Evolutionary conservation across 371 early-diverging fungal genomes (phyloP).

Genomic region (Actinomortierella wolfii): DNA sequence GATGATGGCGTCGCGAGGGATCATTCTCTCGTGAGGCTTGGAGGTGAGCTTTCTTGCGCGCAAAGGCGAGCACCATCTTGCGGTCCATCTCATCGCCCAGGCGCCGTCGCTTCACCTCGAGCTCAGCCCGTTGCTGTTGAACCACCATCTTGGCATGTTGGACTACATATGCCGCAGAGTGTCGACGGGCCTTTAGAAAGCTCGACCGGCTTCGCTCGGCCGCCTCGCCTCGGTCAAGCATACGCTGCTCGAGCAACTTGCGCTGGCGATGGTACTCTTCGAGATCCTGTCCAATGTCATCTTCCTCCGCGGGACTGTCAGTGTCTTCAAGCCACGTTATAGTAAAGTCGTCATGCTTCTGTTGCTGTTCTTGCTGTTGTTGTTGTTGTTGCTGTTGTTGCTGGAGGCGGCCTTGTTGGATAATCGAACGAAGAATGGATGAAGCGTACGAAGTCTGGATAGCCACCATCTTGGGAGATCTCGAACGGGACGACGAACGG

Average conservation of each 20-base stretch:
- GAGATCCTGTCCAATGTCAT: slow-evolving; percentile 7
- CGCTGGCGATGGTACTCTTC: slow-evolving; percentile 22
- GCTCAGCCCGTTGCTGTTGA: slow-evolving; percentile 26
- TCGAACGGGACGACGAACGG: slow-evolving; percentile 15
- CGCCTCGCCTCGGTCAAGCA: slow-evolving; percentile 27
- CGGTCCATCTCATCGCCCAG: slow-evolving; percentile 36
- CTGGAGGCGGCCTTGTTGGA: slow-evolving; percentile 1
- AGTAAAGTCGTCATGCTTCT: slow-evolving; percentile 13
- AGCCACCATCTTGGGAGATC: slow-evolving; percentile 22
- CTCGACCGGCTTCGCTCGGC: slow-evolving; percentile 26
- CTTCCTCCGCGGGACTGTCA: neutral
- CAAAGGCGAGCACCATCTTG: slow-evolving; percentile 42
- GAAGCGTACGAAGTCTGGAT: slow-evolving; percentile 5
- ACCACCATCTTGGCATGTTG: slow-evolving; percentile 35
- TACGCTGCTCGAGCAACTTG: slow-evolving; percentile 27
- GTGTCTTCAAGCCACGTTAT: slow-evolving; percentile 1
- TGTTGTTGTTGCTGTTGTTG: neutral
- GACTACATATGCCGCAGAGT: slow-evolving; percentile 24
- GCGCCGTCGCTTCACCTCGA: slow-evolving; percentile 21
- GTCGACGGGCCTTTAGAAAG: slow-evolving; percentile 31
- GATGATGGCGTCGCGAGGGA: slow-evolving; percentile 34
- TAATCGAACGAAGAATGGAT: neutral
- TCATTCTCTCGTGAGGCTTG: slow-evolving; percentile 43
- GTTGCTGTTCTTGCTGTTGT: neutral
- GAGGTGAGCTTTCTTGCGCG: slow-evolving; percentile 30